A percentile compares a stretch with the other conserved stretches of the same genome.
phyloP scores from a whole-genome alignment of 345 rosid species.

The Sonneratia alba region DNA sequence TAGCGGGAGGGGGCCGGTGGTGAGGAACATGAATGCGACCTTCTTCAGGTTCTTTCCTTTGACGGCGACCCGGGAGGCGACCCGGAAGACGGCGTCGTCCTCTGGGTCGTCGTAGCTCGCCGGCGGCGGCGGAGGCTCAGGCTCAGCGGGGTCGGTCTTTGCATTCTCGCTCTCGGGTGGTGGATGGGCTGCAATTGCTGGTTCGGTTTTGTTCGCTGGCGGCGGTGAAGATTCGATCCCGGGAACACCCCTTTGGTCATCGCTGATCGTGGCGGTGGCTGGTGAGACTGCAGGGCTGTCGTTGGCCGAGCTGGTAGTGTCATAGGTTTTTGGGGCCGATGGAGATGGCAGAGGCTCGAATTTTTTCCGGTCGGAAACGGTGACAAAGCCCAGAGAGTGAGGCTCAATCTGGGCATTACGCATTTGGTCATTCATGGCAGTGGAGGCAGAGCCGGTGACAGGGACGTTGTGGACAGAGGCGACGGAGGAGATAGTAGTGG shows the following conservation, averaged over 20 bases:
- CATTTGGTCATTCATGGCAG: not conserved
- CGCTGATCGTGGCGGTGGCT: not conserved
- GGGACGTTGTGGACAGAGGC: not conserved
- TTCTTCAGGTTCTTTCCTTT: constrained; percentile 32
- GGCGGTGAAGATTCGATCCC: not conserved
- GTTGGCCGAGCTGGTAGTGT: not conserved
- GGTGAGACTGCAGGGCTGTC: not conserved
- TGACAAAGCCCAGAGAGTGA: too few relatives aligned
- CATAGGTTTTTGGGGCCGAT: too few relatives aligned
- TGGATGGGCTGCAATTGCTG: not conserved
- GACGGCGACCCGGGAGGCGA: constrained; percentile 39
- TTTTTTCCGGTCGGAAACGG: too few relatives aligned
- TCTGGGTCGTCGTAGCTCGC: constrained; percentile 23
- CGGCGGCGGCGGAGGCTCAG: constrained; percentile 7
- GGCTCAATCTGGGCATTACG: too few relatives aligned
- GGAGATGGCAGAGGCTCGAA: too few relatives aligned
- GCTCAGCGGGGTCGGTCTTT: not conserved
- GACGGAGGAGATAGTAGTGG: constrained; percentile 16
- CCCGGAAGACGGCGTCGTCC: constrained; percentile 36
- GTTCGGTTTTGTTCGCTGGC: not conserved
- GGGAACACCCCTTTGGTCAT: not conserved
- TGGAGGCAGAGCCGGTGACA: not conserved
- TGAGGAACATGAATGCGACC: constrained; percentile 62
- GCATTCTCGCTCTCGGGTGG: not conserved
- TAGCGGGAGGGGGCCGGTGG: constrained; percentile 54